Base-by-base conservation (phyloP, 805 yeast genomes). In the Schizosaccharomyces octosporus region DNA sequence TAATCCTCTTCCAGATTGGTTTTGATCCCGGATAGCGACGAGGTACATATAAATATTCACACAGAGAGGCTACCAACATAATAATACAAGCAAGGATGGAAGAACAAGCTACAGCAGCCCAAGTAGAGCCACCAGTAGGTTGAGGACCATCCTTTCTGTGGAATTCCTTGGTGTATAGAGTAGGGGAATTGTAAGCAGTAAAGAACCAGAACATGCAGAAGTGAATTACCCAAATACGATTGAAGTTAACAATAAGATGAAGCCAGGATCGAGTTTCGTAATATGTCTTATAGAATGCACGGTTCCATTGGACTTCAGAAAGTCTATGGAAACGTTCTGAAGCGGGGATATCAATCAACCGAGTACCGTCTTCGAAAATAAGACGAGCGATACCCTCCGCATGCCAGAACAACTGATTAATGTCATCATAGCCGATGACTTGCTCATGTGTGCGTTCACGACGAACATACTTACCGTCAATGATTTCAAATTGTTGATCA, bases 21-120 rank as follows among this genome's bases (percentile, higher is more conserved):
- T 90, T 97, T 72, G 97, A 97, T 74, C 99, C 98, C 43, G 97
- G 95, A 97, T 97, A 93, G 67, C 84, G 81, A 75, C 97, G 84
- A 66, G 98, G 98, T 64, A 93, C 97, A 69, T 88, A 93, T 71
- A 82, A 76, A 95, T 95, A 90, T 75, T 93, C 98, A 69, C 85
- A 81, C 45, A 88, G 63, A 36, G 97, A 89, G 60, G 98, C 98
- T 63, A 80, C 66, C 63, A 93, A 78, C 75, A 93, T 95, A 68
- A 93, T 80, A 60, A 79, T 70, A 64, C 82, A 74, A 61, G 97
- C 97, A 67, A 90, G 77, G 60, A 85, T 73, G 78, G 98, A 98
- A 74, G 90, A 97, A 67, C 89, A 76, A 61, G 95, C 95, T 66
- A 83, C 84, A 48, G 95, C 77, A 64, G 97, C 89, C 96, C 96